Base-by-base conservation (phyloP, 202 grass and related monocot species). In the Zizania palustris region DNA sequence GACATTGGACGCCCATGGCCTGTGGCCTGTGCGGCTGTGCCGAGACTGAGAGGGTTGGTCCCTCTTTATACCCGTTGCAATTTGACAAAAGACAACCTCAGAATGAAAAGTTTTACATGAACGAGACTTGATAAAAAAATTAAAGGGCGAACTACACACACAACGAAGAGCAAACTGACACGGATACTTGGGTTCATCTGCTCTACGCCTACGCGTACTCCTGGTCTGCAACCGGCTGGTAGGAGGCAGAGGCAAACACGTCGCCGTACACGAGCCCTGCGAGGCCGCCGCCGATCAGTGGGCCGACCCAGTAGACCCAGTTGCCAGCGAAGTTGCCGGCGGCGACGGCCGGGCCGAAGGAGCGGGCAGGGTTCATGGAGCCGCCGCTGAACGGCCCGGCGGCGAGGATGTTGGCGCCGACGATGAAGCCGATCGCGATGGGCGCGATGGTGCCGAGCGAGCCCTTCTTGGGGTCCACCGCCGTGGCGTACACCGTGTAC, bases 401-500 rank as follows among this genome's bases (percentile, higher is more conserved):
- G 13, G 93, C 90, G 42, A 97, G 87, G 75, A 97, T 97, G 85
- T 97, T 97, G n/a, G 93, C 93, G 11, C 93, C 93, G 40, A 97
- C 93, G 84, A 97, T 93, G 87, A 97, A 97, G 37, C 90, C 93
- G 77, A 97, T 97, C 10, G 93, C 93, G 50, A 97, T 88, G 10
- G 87, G 93, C 6, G 93, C 93, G 56, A 97, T 86, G 61, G 93
- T 97, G 67, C 93, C 90, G 18, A 97, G 90, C 28, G 90, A 80
- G 0, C 90, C 93, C 90, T 90, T 96, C 89, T 96, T 96, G 0
- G 93, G 93, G 84, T 96, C 93, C 3, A 82, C 93, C 40, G 93
- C 93, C 41, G 93, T 97, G 64, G 93, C 93, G 80, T 97, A 97
- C 48, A 97, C 90, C n/a, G 93, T 97, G 93, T 97, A 97, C 37